These are phyloP conservation scores for Guyanaporus albipodus DNA, from an alignment of 768 basidiomycete species.

Conservation along the genomic window DNA sequence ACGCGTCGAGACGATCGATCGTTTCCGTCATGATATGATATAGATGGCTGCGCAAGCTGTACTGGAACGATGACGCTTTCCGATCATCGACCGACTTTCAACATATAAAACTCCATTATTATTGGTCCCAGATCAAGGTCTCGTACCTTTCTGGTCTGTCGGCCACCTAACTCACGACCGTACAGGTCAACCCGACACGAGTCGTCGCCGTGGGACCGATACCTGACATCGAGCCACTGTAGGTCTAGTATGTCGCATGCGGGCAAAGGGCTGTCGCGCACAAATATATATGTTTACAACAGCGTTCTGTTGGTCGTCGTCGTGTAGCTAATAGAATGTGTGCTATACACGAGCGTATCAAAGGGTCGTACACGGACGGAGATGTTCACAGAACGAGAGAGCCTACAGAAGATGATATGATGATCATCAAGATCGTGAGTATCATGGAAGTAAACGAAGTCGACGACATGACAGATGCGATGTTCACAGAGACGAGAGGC, in stretches of 20 bases:
- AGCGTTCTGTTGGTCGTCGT: not conserved
- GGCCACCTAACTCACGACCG: constrained; percentile 1
- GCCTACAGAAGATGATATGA: constrained; percentile 25
- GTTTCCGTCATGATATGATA: not conserved
- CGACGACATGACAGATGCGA: constrained; percentile 6
- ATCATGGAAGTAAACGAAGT: constrained; percentile 15
- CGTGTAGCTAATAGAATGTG: not conserved
- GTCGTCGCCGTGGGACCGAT: constrained; percentile 75
- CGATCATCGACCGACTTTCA: constrained; percentile 83
- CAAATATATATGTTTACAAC: constrained; percentile 3
- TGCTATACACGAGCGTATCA: not conserved
- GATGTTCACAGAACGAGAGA: constrained; percentile 22
- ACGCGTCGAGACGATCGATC: not conserved
- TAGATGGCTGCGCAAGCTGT: constrained; percentile 82
- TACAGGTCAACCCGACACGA: constrained; percentile 72
- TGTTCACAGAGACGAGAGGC: constrained; percentile 1
- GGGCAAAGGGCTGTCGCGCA: not conserved
- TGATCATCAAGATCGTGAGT: constrained; percentile 24
- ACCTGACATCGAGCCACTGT: constrained; percentile 64
- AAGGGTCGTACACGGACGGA: not conserved
- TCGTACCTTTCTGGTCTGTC: not conserved
- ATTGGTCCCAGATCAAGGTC: constrained; percentile 33
- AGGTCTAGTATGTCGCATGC: not conserved
- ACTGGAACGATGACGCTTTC: constrained; percentile 91
- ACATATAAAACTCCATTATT: constrained; percentile 54